Evolutionary conservation across 192 early-diverging fungal genomes (phyloP).

Genomic region (Dimargaris cristalligena): DNA sequence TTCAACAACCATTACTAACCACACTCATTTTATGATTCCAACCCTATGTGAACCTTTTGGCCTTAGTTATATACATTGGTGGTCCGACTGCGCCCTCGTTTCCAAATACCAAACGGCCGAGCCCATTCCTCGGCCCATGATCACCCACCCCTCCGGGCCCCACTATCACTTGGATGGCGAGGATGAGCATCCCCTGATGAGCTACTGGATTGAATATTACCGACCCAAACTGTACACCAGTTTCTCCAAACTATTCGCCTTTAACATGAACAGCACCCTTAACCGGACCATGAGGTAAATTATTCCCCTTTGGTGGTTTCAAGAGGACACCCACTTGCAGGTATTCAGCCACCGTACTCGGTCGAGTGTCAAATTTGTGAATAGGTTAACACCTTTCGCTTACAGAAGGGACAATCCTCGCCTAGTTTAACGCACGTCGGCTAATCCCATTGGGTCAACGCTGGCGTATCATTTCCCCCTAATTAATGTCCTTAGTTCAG

Average conservation of each 20-base stretch:
- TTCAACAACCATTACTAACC: no score
- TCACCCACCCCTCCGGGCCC: neutral
- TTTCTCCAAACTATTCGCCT: slow-evolving; percentile 62
- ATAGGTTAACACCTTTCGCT: neutral
- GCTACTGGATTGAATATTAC: slow-evolving; percentile 80
- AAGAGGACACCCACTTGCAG: neutral
- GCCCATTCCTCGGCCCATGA: slow-evolving; percentile 4
- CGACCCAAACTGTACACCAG: slow-evolving; percentile 57
- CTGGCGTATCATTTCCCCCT: no score
- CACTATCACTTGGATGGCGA: slow-evolving; percentile 13
- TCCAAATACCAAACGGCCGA: neutral
- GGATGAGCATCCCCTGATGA: slow-evolving; percentile 25
- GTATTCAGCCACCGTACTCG: neutral
- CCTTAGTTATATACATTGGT: slow-evolving; percentile 15
- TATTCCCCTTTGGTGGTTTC: slow-evolving; percentile 17
- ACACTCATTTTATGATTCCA: no score
- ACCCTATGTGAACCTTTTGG: no score
- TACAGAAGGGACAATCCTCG: no score
- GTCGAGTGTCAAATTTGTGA: neutral
- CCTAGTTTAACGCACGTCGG: neutral
- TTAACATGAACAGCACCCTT: slow-evolving; percentile 70
- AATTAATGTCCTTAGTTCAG: no score
- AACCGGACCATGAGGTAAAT: slow-evolving; percentile 22
- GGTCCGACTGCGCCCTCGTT: slow-evolving; percentile 7
- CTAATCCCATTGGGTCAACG: neutral